Evolutionary conservation across 805 yeast species (phyloP), one percentile per base, ranked within the genome.

Genomic region (Vanderwaltozyma yarrowii): DNA sequence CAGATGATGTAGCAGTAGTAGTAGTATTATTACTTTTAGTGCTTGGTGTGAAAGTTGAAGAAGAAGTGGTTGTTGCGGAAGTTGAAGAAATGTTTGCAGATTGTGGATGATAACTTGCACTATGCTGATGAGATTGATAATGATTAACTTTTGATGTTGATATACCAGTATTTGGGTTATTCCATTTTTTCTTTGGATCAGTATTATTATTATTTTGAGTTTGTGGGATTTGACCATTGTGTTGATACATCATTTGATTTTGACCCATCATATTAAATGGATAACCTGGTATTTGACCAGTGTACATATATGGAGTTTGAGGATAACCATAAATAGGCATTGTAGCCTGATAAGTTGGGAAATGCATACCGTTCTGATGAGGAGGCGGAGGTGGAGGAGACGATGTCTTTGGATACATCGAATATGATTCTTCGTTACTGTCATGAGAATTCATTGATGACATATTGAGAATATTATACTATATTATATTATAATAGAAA

Each of bases 331-430:
- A 54, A 38, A 57, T 54, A 18, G 58, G 61, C 26, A 54, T 46
- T 2, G 56, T 47, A 5, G 51, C 46, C 29, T 51, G 59, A 30
- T 54, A 53, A 17, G 50, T 39, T 16, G 54, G 55, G 28, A 51
- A 51, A 31, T 52, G 58, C 51, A 54, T 52, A 27, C 47, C 54
- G n/a, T 51, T 52, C 29, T 53, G 58, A 6, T 34, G 41, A 15
- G 27, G 37, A 13, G 50, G 49, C 13, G 55, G 57, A 24, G 49
- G 48, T 6, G 59, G 57, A 13, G 61, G 53, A 13, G 62, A 53
- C 13, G 58, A 45, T 2, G 59, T 54, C 26, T 51, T 52, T 18
- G 62, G 61, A 40, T 57, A 57, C 62, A 57, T 57, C 1, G 61
- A 56, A 40, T 56, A 55, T 17, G 62, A 57, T 35, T 57, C 62